Percentiles rank a stretch among this genome's conserved stretches.
Conservation (phyloP, 2,329 filamentous ascomycete species). For the Apiospora koreana region DNA sequence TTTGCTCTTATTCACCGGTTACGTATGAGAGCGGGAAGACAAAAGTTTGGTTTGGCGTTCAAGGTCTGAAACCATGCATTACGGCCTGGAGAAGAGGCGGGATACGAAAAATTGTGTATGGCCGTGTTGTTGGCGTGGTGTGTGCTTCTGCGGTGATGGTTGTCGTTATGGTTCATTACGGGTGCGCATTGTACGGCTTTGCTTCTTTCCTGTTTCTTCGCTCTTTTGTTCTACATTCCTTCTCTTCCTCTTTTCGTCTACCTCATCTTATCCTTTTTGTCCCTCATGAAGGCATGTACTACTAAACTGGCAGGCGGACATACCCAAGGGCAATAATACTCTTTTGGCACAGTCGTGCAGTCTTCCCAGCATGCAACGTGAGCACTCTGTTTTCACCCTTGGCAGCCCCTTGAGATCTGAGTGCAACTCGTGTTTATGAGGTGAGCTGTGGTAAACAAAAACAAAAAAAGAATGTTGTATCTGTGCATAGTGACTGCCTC, state of each 20-base stretch:
- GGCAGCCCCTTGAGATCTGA: background rate
- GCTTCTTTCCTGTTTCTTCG: background rate
- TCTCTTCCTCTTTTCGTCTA: background rate
- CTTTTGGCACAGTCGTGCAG: background rate
- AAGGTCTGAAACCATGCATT: background rate
- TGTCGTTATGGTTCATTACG: background rate
- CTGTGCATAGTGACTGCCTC: background rate
- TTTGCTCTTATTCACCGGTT: background rate
- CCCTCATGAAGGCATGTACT: background rate
- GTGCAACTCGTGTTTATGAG: background rate
- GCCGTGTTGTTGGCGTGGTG: no score
- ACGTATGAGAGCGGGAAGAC: background rate
- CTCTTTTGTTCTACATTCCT: background rate
- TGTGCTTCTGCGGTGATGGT: background rate
- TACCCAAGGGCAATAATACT: background rate
- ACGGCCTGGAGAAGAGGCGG: background rate
- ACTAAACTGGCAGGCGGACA: background rate
- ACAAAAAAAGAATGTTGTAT: no score
- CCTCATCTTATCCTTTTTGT: background rate
- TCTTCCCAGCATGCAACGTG: background rate
- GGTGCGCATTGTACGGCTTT: background rate
- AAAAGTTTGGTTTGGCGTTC: conserved; percentile 10
- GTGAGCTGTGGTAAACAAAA: background rate
- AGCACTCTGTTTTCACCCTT: background rate
- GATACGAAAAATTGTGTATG: background rate